A percentile compares a stretch with the other conserved stretches of the same genome.
Evolutionary conservation across 1,139 yeast genomes (phyloP).

Genomic region (Hemisphaericaspora lyxosophila): DNA sequence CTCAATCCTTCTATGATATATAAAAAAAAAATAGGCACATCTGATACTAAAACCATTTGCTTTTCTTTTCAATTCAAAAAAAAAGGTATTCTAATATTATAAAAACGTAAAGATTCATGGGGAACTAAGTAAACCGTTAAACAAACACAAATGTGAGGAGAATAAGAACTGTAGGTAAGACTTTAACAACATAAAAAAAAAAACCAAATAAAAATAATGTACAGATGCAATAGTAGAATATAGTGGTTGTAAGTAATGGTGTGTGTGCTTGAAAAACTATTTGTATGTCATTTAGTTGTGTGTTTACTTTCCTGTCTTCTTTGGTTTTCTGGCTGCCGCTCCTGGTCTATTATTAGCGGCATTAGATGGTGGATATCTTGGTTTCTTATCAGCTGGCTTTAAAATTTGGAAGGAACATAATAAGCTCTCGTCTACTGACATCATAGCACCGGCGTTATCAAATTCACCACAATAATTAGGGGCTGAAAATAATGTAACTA

Average conservation of each 20-base stretch:
- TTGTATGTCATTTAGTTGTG: background rate
- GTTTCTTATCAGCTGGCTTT: constrained; percentile 92
- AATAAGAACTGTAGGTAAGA: background rate
- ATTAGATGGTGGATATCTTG: constrained; percentile 58
- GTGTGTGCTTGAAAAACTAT: background rate
- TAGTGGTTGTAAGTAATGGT: background rate
- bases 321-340: constrained; percentile 71
- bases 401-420: constrained; percentile 96
- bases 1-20: background rate
- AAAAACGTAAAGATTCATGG: background rate
- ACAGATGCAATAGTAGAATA: constrained; percentile 6
- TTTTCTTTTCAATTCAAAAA: too few relatives aligned
- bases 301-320: constrained; percentile 53
- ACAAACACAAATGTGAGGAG: constrained; percentile 2
- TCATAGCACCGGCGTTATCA: constrained; percentile 99
- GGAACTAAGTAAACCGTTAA: constrained; percentile 1
- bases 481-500: constrained; percentile 92
- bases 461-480: constrained; percentile 99
- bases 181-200: background rate
- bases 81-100: background rate
- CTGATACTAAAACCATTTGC: background rate
- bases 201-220: constrained; percentile 4
- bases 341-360: constrained; percentile 58
- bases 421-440: constrained; percentile 95
- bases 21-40: background rate